A percentile compares a stretch with the other conserved stretches of the same genome.
phyloP scores from a whole-genome alignment of 306 rosid genomes.

The Astragalus glycyphyllos region DNA sequence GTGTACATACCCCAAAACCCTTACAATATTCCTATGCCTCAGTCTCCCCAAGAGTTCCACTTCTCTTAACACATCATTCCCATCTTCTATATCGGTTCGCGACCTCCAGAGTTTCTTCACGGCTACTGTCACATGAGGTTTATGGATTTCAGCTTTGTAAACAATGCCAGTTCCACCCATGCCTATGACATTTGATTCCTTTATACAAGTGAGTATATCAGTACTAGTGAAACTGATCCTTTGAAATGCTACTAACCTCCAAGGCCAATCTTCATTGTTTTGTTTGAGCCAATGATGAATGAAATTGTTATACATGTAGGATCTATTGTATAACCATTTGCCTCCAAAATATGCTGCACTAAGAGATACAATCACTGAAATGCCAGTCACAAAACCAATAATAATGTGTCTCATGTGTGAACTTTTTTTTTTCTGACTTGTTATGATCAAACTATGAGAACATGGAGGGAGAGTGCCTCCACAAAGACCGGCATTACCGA shows the following conservation, averaged over 20 bases:
- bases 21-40: conserved; percentile 84
- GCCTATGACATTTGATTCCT: conserved; percentile 79
- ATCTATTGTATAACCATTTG: conserved; percentile 60
- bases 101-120: conserved; percentile 87
- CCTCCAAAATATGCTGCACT: conserved; percentile 56
- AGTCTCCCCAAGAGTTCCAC: conserved; percentile 84
- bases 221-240: conserved; percentile 75
- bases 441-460: conserved; percentile 44
- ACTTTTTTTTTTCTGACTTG: conserved; percentile 41
- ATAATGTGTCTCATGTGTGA: conserved; percentile 56
- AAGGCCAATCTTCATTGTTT: conserved; percentile 76
- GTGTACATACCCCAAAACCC: conserved; percentile 82
- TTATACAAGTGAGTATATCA: conserved; percentile 72
- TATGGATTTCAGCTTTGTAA: conserved; percentile 82
- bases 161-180: conserved; percentile 87
- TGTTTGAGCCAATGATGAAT: conserved; percentile 61
- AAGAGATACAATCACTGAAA: conserved; percentile 56
- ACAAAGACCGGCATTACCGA: conserved; percentile 79
- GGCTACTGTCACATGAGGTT: conserved; percentile 69
- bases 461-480: conserved; percentile 85
- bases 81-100: conserved; percentile 59
- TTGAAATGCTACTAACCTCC: conserved; percentile 92
- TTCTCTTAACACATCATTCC: conserved; percentile 71
- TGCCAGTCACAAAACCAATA: conserved; percentile 62
- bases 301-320: conserved; percentile 63